Conservation (phyloP, 768 basidiomycete species). For the Clavaria fumosa region DNA sequence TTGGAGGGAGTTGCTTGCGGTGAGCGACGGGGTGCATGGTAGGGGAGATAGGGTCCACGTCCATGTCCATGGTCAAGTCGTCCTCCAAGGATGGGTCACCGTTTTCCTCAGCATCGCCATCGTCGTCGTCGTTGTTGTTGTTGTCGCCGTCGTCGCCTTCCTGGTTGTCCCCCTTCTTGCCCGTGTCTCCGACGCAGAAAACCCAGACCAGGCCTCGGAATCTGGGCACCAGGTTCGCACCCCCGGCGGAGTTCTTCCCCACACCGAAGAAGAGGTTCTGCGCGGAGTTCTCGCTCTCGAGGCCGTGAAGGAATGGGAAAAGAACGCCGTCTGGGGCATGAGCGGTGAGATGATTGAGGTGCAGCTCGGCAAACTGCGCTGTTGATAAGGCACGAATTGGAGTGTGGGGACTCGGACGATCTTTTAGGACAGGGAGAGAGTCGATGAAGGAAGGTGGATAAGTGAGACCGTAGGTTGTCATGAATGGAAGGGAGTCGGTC, state of each 20-base stretch:
- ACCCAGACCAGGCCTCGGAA: slow-evolving; percentile 79
- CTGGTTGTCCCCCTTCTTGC: slow-evolving; percentile 13
- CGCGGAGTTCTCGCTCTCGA: slow-evolving; percentile 65
- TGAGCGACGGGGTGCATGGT: slow-evolving; percentile 39
- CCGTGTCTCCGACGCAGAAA: slow-evolving; percentile 55
- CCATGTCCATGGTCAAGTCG: slow-evolving; percentile 8
- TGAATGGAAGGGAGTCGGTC: not conserved
- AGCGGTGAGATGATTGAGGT: slow-evolving; percentile 43
- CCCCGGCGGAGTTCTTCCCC: slow-evolving; percentile 14
- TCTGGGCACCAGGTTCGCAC: slow-evolving; percentile 14
- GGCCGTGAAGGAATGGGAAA: slow-evolving; percentile 81
- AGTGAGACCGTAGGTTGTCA: slow-evolving; percentile 12
- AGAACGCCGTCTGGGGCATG: slow-evolving; percentile 71
- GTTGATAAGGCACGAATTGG: slow-evolving; percentile 23
- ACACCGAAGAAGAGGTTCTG: slow-evolving; percentile 69
- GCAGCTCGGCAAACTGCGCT: slow-evolving; percentile 40
- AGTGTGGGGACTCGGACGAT: not conserved
- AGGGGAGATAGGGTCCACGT: slow-evolving; percentile 14
- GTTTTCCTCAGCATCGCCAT: slow-evolving; percentile 8
- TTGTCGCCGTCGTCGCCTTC: slow-evolving; percentile 19
- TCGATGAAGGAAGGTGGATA: slow-evolving; percentile 15
- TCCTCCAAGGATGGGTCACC: slow-evolving; percentile 8
- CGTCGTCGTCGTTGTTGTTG: slow-evolving; percentile 14
- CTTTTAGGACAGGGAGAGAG: slow-evolving; percentile 10
- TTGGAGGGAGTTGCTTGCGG: slow-evolving; percentile 10